Conservation (phyloP, 805 yeast genomes). For the Jamesozyma piceae region DNA sequence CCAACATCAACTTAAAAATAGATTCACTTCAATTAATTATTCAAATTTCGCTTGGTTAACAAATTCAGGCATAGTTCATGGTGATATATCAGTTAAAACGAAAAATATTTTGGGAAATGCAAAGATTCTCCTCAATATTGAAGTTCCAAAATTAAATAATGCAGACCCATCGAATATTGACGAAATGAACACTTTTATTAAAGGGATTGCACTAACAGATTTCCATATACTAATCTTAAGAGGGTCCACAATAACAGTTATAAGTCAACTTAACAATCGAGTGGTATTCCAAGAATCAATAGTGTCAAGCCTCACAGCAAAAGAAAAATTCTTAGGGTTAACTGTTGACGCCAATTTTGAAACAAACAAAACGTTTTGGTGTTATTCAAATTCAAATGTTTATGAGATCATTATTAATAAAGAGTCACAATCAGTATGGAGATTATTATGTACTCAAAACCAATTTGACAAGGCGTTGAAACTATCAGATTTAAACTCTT, state of each 20-base stretch:
- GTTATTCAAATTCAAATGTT: conserved; percentile 49
- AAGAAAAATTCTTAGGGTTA: conserved; percentile 38
- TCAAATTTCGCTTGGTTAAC: conserved; percentile 40
- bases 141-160: conserved; percentile 29
- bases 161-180: too few relatives aligned
- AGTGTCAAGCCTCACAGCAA: conserved; percentile 19
- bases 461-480: conserved; percentile 59
- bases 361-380: conserved; percentile 57
- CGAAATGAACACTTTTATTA: conserved; percentile 14
- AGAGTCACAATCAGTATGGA: conserved; percentile 74
- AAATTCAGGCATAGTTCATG: conserved; percentile 39
- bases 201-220: conserved; percentile 39
- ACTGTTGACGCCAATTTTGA: conserved; percentile 39
- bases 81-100: conserved; percentile 16
- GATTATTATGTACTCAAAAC: conserved; percentile 40
- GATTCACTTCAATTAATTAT: conserved; percentile 21
- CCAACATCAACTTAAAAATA: conserved; percentile 23
- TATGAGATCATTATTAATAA: conserved; percentile 63
- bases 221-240: conserved; percentile 46
- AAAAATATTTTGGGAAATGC: conserved; percentile 24
- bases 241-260: conserved; percentile 34
- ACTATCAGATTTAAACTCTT: conserved; percentile 28
- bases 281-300: conserved; percentile 37
- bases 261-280: conserved; percentile 45
- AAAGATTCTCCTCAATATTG: conserved; percentile 34